A percentile compares a stretch with the other conserved stretches of the same genome.
Conservation (phyloP, 2,329 filamentous ascomycete species). For the Alternaria gaisen region DNA sequence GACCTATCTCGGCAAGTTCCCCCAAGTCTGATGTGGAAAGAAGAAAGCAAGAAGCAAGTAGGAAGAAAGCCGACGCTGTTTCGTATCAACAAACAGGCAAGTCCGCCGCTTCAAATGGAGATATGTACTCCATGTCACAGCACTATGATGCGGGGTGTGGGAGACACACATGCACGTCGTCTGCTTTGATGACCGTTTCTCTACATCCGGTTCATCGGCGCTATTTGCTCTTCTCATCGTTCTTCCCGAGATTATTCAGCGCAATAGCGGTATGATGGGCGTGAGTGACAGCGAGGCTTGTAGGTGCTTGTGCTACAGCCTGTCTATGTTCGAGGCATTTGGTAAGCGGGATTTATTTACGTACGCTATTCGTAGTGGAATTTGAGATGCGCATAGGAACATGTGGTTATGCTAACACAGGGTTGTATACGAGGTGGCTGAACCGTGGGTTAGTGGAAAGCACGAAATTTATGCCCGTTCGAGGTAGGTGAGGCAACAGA, state of each 20-base stretch:
- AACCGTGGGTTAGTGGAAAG: not conserved
- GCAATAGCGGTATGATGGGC: slow-evolving; percentile 1
- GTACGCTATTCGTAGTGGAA: not conserved
- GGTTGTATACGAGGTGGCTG: not conserved
- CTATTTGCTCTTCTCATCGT: slow-evolving; percentile 16
- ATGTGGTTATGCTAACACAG: not conserved
- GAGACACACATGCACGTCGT: not conserved
- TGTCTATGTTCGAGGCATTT: not conserved
- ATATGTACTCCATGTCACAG: slow-evolving; percentile 11
- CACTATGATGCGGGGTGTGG: not conserved
- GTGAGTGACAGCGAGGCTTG: not conserved
- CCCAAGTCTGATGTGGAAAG: not conserved
- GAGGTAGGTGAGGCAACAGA: not conserved
- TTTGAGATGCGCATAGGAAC: not conserved
- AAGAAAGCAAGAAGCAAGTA: not conserved
- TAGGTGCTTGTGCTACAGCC: not conserved
- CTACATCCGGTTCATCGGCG: not conserved
- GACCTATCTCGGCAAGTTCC: slow-evolving; percentile 4
- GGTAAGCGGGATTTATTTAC: slow-evolving; percentile 4
- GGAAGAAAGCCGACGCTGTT: slow-evolving; percentile 1
- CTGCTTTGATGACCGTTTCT: slow-evolving; percentile 1
- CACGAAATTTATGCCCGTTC: slow-evolving; percentile 1
- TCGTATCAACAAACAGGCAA: not conserved
- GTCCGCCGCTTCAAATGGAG: slow-evolving; percentile 5
- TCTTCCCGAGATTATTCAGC: slow-evolving; percentile 12